These are phyloP conservation scores for Datisca glomerata DNA, from an alignment of 306 rosid genomes.

Conservation along the genomic window DNA sequence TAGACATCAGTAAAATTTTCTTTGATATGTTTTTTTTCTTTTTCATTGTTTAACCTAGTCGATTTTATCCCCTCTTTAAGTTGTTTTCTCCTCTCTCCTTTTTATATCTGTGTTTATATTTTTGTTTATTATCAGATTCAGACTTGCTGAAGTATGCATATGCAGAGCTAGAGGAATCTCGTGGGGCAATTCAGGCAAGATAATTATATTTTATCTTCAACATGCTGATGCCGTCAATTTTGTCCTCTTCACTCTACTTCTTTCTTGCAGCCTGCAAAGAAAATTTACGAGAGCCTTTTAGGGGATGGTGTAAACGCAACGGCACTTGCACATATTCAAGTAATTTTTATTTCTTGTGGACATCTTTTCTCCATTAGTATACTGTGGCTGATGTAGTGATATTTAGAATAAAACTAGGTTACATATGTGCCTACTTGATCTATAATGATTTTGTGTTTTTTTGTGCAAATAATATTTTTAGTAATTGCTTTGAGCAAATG, in stretches of 20 bases:
- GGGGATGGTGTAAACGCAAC: constrained; percentile 60
- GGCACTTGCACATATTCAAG: constrained; percentile 90
- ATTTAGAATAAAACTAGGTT: too few relatives aligned
- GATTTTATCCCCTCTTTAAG: constrained; percentile 1
- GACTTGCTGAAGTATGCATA: constrained; percentile 89
- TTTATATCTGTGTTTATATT: constrained; percentile 1
- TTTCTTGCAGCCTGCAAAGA: constrained; percentile 78
- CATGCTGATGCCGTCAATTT: constrained; percentile 6
- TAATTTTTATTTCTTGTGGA: constrained; percentile 14
- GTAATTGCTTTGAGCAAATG: too few relatives aligned
- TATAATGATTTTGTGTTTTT: too few relatives aligned
- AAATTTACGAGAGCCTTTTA: constrained; percentile 69
- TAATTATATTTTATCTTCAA: constrained; percentile 7
- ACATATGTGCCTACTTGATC: too few relatives aligned
- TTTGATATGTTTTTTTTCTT: too few relatives aligned
- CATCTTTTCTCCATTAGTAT: too few relatives aligned
- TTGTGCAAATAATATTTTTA: too few relatives aligned
- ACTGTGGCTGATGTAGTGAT: too few relatives aligned
- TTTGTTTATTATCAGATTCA: constrained; percentile 39
- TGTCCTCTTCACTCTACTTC: constrained; percentile 7
- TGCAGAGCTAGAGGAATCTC: constrained; percentile 96
- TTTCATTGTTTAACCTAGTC: too few relatives aligned
- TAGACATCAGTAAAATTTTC: too few relatives aligned
- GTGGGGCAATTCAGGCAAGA: constrained; percentile 85
- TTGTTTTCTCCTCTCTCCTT: background rate